Percentiles rank a stretch among this genome's conserved stretches.
phyloP scores from a whole-genome alignment of 2,329 filamentous ascomycete genomes.

The Pestalotiopsis sp. region DNA sequence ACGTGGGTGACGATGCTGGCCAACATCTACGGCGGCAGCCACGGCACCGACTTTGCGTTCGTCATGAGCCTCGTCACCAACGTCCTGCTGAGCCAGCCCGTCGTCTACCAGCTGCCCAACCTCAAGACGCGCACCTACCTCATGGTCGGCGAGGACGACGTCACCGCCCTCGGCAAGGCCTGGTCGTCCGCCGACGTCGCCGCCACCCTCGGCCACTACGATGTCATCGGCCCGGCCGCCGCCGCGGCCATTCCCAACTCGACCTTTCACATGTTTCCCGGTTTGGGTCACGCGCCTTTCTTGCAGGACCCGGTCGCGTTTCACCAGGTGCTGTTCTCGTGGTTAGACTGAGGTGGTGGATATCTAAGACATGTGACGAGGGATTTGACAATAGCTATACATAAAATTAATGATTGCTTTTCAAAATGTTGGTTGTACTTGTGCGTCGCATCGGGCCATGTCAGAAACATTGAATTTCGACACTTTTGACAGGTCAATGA shows the following conservation, averaged over 20 bases:
- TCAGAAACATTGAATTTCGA: no score
- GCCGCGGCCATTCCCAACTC: constrained; percentile 44
- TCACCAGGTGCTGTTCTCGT: constrained; percentile 46
- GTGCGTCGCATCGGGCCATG: no score
- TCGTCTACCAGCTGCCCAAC: constrained; percentile 50
- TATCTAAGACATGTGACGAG: no score
- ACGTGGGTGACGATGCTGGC: constrained; percentile 57
- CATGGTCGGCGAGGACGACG: constrained; percentile 53
- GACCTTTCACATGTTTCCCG: constrained; percentile 47
- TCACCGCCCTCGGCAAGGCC: constrained; percentile 55
- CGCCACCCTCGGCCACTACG: constrained; percentile 48
- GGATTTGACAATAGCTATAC: background rate
- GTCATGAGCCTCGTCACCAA: constrained; percentile 55
- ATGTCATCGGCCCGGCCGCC: constrained; percentile 47
- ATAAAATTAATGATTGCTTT: no score
- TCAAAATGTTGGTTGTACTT: no score
- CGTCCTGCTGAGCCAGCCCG: constrained; percentile 54
- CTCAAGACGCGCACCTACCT: constrained; percentile 48
- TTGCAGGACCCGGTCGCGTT: constrained; percentile 51
- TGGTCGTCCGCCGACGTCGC: constrained; percentile 49
- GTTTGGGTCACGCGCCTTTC: constrained; percentile 54
- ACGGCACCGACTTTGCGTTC: constrained; percentile 43
- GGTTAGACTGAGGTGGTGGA: constrained; percentile 32
- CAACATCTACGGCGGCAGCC: constrained; percentile 49
- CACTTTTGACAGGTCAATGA: no score